Evolutionary conservation across 2,329 filamentous ascomycete genomes (phyloP).

Genomic region (Sarocladiaceae sp.): DNA sequence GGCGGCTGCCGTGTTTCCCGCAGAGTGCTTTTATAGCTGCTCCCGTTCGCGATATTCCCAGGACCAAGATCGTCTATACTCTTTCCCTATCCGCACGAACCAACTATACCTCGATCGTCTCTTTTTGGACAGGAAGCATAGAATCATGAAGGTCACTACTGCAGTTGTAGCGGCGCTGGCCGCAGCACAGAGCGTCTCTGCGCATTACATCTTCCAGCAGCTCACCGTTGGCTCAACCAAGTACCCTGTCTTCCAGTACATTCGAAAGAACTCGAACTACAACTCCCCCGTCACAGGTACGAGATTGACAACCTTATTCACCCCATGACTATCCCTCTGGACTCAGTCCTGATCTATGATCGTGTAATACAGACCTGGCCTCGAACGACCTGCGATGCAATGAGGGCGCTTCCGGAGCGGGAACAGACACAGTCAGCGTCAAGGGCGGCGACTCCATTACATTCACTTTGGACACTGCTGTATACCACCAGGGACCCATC

Average conservation of each 20-base stretch:
- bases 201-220: slow-evolving; percentile 25
- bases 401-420: slow-evolving; percentile 24
- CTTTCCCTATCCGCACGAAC: not conserved
- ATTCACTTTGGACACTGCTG: slow-evolving; percentile 37
- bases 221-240: slow-evolving; percentile 19
- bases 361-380: not conserved
- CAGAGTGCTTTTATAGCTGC: slow-evolving; percentile 2
- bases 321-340: not conserved
- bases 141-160: slow-evolving; percentile 10
- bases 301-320: too few relatives aligned
- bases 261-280: slow-evolving; percentile 30
- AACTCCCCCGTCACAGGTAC: slow-evolving; percentile 29
- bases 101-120: not conserved
- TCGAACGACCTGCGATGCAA: slow-evolving; percentile 35
- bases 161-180: slow-evolving; percentile 8
- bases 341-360: not conserved
- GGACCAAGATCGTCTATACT: not conserved
- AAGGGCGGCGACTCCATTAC: slow-evolving; percentile 43
- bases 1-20: not conserved
- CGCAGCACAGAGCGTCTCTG: slow-evolving; percentile 11
- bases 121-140: not conserved
- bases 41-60: not conserved
- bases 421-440: slow-evolving; percentile 31
- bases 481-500: slow-evolving; percentile 38
- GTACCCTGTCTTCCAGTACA: slow-evolving; percentile 24